These are phyloP conservation scores for Scutellaria barbata DNA, from an alignment of 257 asterid species.

Conservation along the genomic window DNA sequence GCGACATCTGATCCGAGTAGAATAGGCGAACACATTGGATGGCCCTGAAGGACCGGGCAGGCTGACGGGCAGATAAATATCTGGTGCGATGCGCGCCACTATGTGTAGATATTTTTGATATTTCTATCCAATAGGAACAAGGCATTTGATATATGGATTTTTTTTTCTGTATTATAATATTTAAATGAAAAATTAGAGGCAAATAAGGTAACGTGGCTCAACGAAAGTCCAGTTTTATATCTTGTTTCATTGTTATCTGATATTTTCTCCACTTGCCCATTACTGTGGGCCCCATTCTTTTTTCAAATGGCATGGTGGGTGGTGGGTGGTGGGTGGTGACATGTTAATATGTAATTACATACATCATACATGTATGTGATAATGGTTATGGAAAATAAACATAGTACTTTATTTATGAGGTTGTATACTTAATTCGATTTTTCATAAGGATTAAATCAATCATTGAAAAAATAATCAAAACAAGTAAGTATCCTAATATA, in stretches of 20 bases:
- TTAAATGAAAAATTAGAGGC: neutral
- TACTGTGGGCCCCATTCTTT: slow-evolving; percentile 33
- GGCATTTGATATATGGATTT: slow-evolving; percentile 41
- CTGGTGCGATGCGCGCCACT: slow-evolving; percentile 32
- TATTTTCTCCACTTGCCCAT: slow-evolving; percentile 40
- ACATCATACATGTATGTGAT: neutral
- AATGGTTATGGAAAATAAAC: too few relatives aligned
- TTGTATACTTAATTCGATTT: too few relatives aligned
- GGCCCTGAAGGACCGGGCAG: slow-evolving; percentile 40
- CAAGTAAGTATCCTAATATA: too few relatives aligned
- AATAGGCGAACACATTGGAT: neutral
- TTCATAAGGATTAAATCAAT: too few relatives aligned
- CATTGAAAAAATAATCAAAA: too few relatives aligned
- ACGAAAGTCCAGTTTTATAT: slow-evolving; percentile 45
- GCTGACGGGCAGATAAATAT: slow-evolving; percentile 30
- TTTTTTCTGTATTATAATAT: neutral
- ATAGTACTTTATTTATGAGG: too few relatives aligned
- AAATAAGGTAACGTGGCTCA: slow-evolving; percentile 52
- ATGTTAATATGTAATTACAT: neutral
- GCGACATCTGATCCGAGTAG: neutral
- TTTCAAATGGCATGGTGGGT: neutral
- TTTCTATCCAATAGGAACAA: slow-evolving; percentile 40
- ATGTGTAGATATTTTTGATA: slow-evolving; percentile 31
- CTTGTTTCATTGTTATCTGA: slow-evolving; percentile 26
- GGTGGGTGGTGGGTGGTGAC: neutral